Evolutionary conservation across 148 eudicot genomes (phyloP).

Genomic region (Vaccinium darrowii): DNA sequence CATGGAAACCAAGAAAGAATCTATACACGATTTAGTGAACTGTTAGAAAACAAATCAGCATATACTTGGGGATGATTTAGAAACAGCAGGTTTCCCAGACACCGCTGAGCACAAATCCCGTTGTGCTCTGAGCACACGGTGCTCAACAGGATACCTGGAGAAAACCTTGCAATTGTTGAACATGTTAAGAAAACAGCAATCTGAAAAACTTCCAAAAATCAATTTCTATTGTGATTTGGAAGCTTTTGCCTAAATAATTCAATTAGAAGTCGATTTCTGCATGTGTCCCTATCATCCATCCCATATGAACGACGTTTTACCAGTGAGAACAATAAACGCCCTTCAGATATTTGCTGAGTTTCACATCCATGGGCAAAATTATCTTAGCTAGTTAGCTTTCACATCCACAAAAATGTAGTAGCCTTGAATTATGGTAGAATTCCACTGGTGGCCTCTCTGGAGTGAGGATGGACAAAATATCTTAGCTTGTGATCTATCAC

Average conservation of each 20-base stretch:
- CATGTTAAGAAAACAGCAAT: not conserved
- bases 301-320: not conserved
- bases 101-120: not conserved
- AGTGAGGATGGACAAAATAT: no score
- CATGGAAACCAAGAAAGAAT: not conserved
- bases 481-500: no score
- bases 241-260: not conserved
- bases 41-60: no score
- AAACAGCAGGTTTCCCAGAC: not conserved
- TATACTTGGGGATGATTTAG: not conserved
- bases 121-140: not conserved
- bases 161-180: not conserved
- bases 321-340: not conserved
- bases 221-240: not conserved
- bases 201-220: not conserved
- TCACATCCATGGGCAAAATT: constrained; percentile 8
- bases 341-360: not conserved
- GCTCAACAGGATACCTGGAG: not conserved
- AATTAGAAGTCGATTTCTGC: not conserved
- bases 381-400: constrained; percentile 8
- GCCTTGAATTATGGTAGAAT: not conserved
- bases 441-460: not conserved
- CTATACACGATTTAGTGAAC: not conserved
- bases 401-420: not conserved
- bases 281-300: not conserved